A percentile compares a stretch with the other conserved stretches of the same genome.
phyloP scores from a whole-genome alignment of 1,284 basidiomycete species.

The Naganishia sp. region DNA sequence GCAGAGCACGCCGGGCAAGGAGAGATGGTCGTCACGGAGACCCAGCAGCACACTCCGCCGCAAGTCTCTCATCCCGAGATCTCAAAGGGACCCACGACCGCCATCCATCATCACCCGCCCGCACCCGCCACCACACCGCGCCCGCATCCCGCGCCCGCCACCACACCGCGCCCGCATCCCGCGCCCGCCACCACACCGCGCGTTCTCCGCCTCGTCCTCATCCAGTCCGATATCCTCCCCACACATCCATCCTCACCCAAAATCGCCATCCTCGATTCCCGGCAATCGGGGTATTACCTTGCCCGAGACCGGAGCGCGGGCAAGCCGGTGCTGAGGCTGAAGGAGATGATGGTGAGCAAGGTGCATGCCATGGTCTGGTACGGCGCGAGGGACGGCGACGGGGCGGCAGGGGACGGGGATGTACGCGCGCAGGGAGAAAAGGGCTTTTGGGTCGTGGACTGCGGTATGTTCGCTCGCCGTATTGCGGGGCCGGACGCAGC shows the following conservation, averaged over 20 bases:
- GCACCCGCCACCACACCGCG: too few species aligned
- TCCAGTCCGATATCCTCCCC: conserved; percentile 37
- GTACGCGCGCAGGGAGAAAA: conserved; percentile 32
- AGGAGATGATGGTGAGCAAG: conserved; percentile 53
- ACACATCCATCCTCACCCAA: conserved; percentile 30
- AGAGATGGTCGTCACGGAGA: too few species aligned
- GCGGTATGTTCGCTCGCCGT: conserved; percentile 36
- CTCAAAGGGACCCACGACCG: not conserved
- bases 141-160: too few species aligned
- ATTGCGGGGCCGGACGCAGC: too few species aligned
- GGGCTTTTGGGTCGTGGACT: conserved; percentile 50
- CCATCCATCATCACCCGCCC: not conserved
- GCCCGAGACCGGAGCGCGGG: conserved; percentile 47
- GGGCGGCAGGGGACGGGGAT: conserved; percentile 19
- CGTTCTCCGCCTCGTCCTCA: conserved; percentile 49
- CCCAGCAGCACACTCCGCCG: too few species aligned
- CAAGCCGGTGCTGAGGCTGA: conserved; percentile 43
- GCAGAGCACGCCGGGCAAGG: too few species aligned
- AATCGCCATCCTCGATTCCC: conserved; percentile 48
- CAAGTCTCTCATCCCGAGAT: not conserved
- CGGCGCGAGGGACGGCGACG: conserved; percentile 32
- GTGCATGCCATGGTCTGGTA: conserved; percentile 50
- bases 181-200: conserved; percentile 31
- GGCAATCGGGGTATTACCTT: conserved; percentile 46
- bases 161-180: too few species aligned